These are phyloP conservation scores for Chaetomium strumarium DNA, from an alignment of 2,329 filamentous ascomycete species.

Conservation along the genomic window DNA sequence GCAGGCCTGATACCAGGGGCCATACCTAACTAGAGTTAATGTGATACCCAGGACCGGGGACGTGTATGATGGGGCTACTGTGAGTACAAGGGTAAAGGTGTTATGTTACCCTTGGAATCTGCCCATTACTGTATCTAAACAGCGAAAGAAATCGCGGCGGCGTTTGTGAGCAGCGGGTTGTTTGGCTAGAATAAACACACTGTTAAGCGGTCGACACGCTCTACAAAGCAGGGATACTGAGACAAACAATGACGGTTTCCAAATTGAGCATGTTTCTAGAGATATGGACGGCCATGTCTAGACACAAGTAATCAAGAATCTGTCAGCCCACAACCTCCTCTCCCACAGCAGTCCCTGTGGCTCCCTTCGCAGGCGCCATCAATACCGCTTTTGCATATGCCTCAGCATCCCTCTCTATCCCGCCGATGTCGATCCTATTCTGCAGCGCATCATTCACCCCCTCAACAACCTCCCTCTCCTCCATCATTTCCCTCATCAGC, in stretches of 20 bases:
- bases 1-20: constrained; percentile 14
- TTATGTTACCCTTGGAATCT: not conserved
- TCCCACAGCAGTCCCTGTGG: constrained; percentile 4
- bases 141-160: not conserved
- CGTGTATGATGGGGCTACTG: not conserved
- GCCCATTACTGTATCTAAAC: not conserved
- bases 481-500: constrained; percentile 68
- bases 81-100: not conserved
- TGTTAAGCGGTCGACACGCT: not conserved
- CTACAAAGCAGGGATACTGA: not conserved
- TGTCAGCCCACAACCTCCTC: constrained; percentile 11
- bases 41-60: not conserved
- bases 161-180: not conserved
- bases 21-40: not conserved
- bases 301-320: not conserved
- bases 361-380: constrained; percentile 20
- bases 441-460: constrained; percentile 62
- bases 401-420: constrained; percentile 59
- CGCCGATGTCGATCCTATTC: constrained; percentile 56
- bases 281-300: not conserved
- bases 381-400: constrained; percentile 47
- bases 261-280: not conserved
- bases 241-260: not conserved
- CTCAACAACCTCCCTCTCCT: constrained; percentile 69
- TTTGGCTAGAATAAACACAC: not conserved